These are phyloP conservation scores for Pseudogymnoascus pannorum DNA, from an alignment of 2,329 filamentous ascomycete species.

Conservation along the genomic window DNA sequence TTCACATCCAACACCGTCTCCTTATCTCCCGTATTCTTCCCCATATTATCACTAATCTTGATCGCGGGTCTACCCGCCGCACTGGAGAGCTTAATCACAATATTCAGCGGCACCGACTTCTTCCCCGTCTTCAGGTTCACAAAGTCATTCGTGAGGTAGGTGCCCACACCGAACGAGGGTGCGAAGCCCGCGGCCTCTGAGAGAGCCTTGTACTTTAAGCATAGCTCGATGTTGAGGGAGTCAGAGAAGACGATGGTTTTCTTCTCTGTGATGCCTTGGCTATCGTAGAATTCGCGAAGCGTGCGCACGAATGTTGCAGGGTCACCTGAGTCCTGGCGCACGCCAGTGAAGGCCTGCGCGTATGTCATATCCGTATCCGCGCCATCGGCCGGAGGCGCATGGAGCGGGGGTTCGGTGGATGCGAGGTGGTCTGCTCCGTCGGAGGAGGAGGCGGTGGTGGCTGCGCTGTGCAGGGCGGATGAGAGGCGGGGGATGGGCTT, in stretches of 20 bases:
- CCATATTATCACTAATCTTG: constrained; percentile 84
- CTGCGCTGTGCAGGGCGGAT: constrained; percentile 33
- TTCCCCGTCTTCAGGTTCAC: constrained; percentile 60
- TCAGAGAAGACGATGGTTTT: constrained; percentile 96
- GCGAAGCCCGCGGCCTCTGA: constrained; percentile 75
- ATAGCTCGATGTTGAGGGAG: constrained; percentile 83
- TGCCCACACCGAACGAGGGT: constrained; percentile 89
- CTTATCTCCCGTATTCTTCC: constrained; percentile 87
- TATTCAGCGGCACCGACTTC: constrained; percentile 89
- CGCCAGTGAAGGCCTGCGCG: constrained; percentile 59
- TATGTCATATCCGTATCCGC: constrained; percentile 45
- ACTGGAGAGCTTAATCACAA: constrained; percentile 93
- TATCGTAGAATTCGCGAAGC: constrained; percentile 41
- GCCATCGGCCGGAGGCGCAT: constrained; percentile 22
- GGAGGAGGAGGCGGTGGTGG: constrained; percentile 33
- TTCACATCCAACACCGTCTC: constrained; percentile 77
- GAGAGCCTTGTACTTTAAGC: constrained; percentile 80
- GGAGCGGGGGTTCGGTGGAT: constrained; percentile 36
- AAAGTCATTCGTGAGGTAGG: constrained; percentile 94
- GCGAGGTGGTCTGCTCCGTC: constrained; percentile 26
- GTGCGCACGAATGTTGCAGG: constrained; percentile 58
- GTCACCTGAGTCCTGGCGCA: constrained; percentile 67
- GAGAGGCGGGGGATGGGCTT: constrained; percentile 49
- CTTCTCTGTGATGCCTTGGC: constrained; percentile 60
- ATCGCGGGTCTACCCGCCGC: constrained; percentile 75